A percentile compares a stretch with the other conserved stretches of the same genome.
Conservation (phyloP, 345 rosid species). For the Eucalyptus polybractea region DNA sequence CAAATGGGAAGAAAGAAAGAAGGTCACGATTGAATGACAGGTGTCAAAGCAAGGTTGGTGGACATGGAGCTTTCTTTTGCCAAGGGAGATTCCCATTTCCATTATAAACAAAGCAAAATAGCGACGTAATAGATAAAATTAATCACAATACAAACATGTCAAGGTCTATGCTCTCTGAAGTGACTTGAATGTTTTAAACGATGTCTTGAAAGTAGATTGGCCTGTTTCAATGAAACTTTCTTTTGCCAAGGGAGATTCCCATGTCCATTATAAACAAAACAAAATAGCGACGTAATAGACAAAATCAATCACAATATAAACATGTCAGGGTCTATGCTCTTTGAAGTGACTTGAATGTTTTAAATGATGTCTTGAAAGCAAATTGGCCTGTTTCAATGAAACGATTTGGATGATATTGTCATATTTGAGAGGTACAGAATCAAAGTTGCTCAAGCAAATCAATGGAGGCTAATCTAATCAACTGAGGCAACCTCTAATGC, state of each 20-base stretch:
- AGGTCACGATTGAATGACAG: background rate
- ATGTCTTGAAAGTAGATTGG: background rate
- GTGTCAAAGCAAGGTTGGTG: background rate
- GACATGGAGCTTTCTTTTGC: background rate
- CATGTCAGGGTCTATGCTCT: fast-evolving
- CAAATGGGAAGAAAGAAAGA: background rate
- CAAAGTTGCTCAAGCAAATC: background rate
- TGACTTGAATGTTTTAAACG: background rate
- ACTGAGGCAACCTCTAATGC: background rate
- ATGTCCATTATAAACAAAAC: background rate
- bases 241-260: background rate
- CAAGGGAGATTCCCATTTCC: background rate
- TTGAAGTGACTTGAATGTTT: background rate
- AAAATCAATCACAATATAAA: background rate
- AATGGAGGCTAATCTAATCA: background rate
- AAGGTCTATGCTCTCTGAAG: fast-evolving
- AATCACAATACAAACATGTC: background rate
- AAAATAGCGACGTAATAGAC: background rate
- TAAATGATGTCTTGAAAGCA: background rate
- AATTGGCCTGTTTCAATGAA: background rate
- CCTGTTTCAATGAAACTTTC: background rate
- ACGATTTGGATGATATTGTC: background rate
- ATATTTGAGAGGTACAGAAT: background rate
- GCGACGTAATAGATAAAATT: too few relatives aligned
- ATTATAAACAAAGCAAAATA: background rate